Evolutionary conservation across 2,329 filamentous ascomycete species (phyloP), one percentile per base, ranked within the genome.

Genomic region (Xylaria sp.): DNA sequence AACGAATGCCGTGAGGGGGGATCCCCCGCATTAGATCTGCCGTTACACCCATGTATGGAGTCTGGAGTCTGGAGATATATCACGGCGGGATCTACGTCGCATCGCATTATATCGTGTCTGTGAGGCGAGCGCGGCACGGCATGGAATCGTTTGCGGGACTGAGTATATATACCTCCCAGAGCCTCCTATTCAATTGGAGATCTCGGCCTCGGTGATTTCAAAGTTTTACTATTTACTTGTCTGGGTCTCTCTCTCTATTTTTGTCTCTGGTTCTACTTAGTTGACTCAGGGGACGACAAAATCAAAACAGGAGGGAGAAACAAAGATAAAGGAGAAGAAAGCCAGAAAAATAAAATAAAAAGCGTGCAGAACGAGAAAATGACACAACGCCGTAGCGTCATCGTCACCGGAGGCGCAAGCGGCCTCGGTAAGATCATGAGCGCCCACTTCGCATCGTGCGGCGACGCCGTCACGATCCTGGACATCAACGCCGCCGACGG

Each of bases 321-420:
- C 4, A 25, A 37, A 34, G 9, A 8, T 28, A 6, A 37, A 37
- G 7, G 10, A n/a, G n/a, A n/a, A n/a, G 10, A 37, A 8, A 9
- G 2, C 8, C 8, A 37, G 34, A 37, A 37, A 34, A n/a, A n/a
- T n/a, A n/a, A 6, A 54, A 1, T 7, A 20, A 54, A 58, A 31
- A 8, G 1, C 15, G 3, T 20, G 18, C 18, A n/a, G 41, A 18
- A n/a, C 34, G 34, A 37, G 7, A 28, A 28, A n/a, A 46, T 46
- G 56, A 10, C 56, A 13, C 52, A 10, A 20, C 12, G 28, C 41
- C 61, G 66, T 23, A 65, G 66, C 39, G 77, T 79, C 31, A 65
- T 81, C 48, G 76, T 81, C 18, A 80, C 79, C 0, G 80, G 80
- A 15, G 80, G 80, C 50, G 79, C 79, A 12, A 81, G 79, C 70